Conservation (phyloP, 1,139 yeast genomes). For the Blastobotrys niveus region DNA sequence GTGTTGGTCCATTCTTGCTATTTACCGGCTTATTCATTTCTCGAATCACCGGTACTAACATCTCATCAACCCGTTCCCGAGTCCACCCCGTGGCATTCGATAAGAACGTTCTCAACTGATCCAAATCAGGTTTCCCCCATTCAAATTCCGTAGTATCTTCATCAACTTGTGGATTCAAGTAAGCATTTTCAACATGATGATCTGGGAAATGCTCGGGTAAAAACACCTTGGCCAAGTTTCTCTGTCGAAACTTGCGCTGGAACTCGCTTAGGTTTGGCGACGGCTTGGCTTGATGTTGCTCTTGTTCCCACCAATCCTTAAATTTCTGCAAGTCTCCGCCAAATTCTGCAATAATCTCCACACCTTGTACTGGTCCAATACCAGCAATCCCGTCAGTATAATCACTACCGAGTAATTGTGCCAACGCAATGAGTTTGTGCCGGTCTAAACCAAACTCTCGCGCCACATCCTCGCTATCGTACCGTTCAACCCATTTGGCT, state of each 20-base stretch:
- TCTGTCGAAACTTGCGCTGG: constrained; percentile 44
- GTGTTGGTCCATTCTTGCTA: constrained; percentile 11
- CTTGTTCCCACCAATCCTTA: constrained; percentile 51
- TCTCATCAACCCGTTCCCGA: constrained; percentile 69
- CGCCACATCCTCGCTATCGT: constrained; percentile 54
- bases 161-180: constrained; percentile 76
- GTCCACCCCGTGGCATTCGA: constrained; percentile 78
- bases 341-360: constrained; percentile 91
- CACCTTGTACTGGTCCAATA: constrained; percentile 86
- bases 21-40: constrained; percentile 34
- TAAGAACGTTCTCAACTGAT: constrained; percentile 65
- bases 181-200: constrained; percentile 62
- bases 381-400: constrained; percentile 90
- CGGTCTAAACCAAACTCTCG: constrained; percentile 62
- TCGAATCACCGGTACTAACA: constrained; percentile 79
- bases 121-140: constrained; percentile 91
- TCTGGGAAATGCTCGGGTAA: constrained; percentile 69
- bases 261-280: constrained; percentile 25
- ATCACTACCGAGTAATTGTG: constrained; percentile 83
- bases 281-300: constrained; percentile 31
- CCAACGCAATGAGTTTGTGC: constrained; percentile 64
- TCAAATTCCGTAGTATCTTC: constrained; percentile 66
- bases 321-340: constrained; percentile 41
- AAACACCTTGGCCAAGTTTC: constrained; percentile 58
- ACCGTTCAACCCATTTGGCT: constrained; percentile 86